Conservation (phyloP, 2,329 filamentous ascomycete genomes). For the Magnaporthiopsis incrustans region DNA sequence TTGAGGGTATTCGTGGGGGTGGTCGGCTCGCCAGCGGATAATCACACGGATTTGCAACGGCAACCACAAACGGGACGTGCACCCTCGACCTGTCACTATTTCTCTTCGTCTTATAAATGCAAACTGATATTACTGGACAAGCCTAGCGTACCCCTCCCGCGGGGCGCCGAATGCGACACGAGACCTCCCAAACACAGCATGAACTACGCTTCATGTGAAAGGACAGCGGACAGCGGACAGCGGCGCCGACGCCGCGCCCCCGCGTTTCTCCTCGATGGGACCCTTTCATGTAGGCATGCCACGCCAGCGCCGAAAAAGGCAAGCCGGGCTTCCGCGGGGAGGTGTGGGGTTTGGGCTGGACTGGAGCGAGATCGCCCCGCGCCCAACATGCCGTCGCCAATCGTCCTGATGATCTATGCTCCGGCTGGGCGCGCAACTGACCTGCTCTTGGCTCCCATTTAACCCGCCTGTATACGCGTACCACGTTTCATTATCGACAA, state of each 20-base stretch:
- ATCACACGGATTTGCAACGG: background rate
- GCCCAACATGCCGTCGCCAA: background rate
- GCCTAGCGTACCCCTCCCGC: background rate
- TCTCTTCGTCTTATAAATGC: no score
- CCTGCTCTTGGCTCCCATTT: background rate
- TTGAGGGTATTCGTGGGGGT: background rate
- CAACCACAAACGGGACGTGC: background rate
- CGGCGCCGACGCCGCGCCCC: no score
- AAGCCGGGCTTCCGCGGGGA: background rate
- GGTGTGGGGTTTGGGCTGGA: background rate
- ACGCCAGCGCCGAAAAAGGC: background rate
- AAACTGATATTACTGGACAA: background rate
- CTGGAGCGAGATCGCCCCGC: background rate
- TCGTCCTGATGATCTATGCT: background rate
- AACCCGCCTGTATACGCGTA: background rate
- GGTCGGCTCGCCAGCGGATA: background rate
- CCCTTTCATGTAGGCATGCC: background rate
- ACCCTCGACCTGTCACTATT: background rate
- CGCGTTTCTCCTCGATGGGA: background rate
- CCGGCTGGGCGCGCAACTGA: background rate
- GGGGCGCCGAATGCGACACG: background rate
- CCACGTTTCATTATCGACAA: background rate
- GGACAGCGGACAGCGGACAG: no score
- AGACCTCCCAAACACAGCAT: background rate
- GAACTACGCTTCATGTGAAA: background rate